Evolutionary conservation across 306 rosid species (phyloP), one percentile per base, ranked within the genome.

Genomic region (Rosa multiflora): DNA sequence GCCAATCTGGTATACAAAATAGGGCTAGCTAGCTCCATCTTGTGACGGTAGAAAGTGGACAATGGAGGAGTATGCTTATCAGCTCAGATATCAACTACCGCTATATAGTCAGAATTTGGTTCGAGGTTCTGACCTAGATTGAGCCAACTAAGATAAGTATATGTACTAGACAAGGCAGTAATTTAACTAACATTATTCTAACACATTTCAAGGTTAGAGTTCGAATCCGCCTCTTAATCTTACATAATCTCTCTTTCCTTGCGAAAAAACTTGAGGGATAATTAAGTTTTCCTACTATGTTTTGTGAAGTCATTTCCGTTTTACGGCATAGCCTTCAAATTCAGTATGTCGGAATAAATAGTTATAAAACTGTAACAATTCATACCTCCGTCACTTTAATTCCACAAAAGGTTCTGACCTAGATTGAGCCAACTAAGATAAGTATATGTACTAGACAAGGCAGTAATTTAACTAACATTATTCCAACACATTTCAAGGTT

Each of bases 21-120:
- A 70, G 76, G 80, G 72, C 80, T 55, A 73, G 42, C 75, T n/a
- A 20, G 47, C 56, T 23, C 67, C 67, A 23, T 61, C 67, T 12
- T 61, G 39, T 23, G 39, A 23, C 35, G 5, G 9, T 29, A 35
- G 10, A 62, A 62, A 62, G 43, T 13, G 43, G 42, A 55, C 21
- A 6, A 17, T 63, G 13, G 10, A 40, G 49, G 17, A n/a, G 35
- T 48, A 3, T 37, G 47, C n/a, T 37, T 66, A 17, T 15, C 70
- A 37, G n/a, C 23, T 66, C 26, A 0, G 72, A 67, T 20, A 67
- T 62, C 48, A 48, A 39, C 29, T 67, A 18, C 26, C 40, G 11
- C 70, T 37, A 40, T 15, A 15, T 5, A 43, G 18, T 53, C 13
- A 40, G 51, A 40, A 56, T 37, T n/a, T 26, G 42, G 78, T n/a